Base-by-base conservation (phyloP, 257 asterid genomes). In the Marsdenia floribunda region DNA sequence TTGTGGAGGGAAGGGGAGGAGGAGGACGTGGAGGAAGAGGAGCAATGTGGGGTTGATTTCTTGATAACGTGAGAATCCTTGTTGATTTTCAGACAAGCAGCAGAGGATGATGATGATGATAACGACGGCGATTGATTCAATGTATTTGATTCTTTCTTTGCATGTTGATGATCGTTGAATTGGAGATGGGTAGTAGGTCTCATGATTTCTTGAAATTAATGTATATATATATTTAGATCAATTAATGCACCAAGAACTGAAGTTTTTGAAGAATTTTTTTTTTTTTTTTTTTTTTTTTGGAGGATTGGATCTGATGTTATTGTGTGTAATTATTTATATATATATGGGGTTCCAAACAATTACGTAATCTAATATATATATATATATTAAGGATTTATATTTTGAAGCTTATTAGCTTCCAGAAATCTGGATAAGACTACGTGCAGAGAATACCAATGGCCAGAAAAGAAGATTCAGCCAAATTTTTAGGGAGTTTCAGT, bases 31-130 rank as follows among this genome's bases (percentile, higher is more conserved):
- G 79, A 60, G 0, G 84, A 3, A 0, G 83, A 76, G 0, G 81
- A 64, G 0, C 79, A 67, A 0, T 74, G 14, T 0, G 76, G 70
- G 4, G 82, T 66, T 13, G 80, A 63, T 80, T 83, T 83, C 72
- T 77, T 83, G 58, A 83, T 83, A 68, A 57, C 33, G 72, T 72
- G 80, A 3, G 87, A 80, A 61, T 67, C 82, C 57, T 73, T 72
- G 29, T 71, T 83, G 73, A 77, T 75, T 52, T 83, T 80, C 72
- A 83, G 68, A 1, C 73, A 47, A 60, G 49, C 0, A 44, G 49
- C 49, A 44, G 49, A 44, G 49, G 49, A 7, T 44, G 8, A 8
- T 44, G 8, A 29, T 44, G 12, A 9, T 42, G 47, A 42, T 0
- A 1, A 40, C 46, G 8, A 5, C 46, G 8, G 5, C 11, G 44